Evolutionary conservation across 805 yeast genomes (phyloP), one percentile per base, ranked within the genome.

Genomic region (Ogataea neopini): DNA sequence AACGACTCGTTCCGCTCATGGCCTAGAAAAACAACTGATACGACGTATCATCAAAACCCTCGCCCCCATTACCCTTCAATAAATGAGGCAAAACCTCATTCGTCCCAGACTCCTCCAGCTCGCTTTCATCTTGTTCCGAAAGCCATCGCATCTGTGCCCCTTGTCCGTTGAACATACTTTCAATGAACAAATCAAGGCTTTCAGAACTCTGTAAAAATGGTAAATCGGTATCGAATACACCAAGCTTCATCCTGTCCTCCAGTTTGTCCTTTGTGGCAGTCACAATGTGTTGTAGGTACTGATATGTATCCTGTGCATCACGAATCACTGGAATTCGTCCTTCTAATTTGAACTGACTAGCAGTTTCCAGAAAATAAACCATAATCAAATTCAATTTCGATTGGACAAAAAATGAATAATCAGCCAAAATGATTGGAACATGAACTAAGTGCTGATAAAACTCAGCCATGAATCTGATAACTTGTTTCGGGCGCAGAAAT

Each of bases 351-450:
- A 44, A 17, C 14, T 29, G 32, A 38, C 48, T 45, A 3, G 43
- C 30, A 1, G 54, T 30, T 11, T 60, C 57, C 15, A 58, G 18
- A 28, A 56, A 49, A 26, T 48, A 49, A 29, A 60, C 54, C 13
- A 60, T 14, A 13, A 56, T 47, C 8, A 52, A 25, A 9, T 50
- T 36, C n/a, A 55, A 18, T 30, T 59, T 60, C 28, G 51, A 52
- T 29, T 40, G 23, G 6, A 50, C 23, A 28, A 51, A 51, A 23
- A 61, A 53, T 4, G 49, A 58, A 41, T 59, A 60, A 38, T 50
- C 53, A 4, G 41, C 20, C 1, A 40, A 10, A 6, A 52, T 8
- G 3, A 43, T 37, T 3, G 47, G 44, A 11, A 46, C 38, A 2
- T 45, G 36, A 2, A 46, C 40, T 17, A 54, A 30, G 1, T 39